Evolutionary conservation across 352 stramenopile genomes (phyloP), one percentile per base, ranked within the genome.

Genomic region (Phytophthora chlamydospora): DNA sequence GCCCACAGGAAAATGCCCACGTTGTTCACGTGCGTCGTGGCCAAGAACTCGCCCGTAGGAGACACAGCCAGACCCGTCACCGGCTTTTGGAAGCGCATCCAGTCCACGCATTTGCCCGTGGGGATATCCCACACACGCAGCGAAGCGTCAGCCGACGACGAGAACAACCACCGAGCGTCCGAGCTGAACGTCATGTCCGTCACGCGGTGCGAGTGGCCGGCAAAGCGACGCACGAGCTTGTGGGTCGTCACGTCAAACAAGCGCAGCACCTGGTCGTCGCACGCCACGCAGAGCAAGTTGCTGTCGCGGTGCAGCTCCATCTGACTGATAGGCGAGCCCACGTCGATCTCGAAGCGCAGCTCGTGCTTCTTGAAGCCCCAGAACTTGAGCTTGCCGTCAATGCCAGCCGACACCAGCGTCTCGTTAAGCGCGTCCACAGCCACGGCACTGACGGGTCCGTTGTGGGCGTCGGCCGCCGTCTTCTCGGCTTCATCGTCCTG

Each of bases 1-100:
- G 93, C 94, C 95, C 95, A 99, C 8, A 99, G 68, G 70, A 89
- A 97, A 61, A 99, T 96, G 16, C 96, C 96, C 3, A 98, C 73
- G 50, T 92, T 85, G 32, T 83, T 82, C 1, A 91, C 80, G 69
- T 98, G 96, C 8, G 90, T 97, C n/a, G 96, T 99, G 32, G 93
- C 92, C 14, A 99, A 62, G 70, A 98, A 98, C 71, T 99, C 96
- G 46, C 95, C 95, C 14, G 96, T 98, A 6, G 96, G 93, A 11
- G 92, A 98, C 31, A 98, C 76, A 0, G 91, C 88, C 31, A 99
- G 61, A 6, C 92, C 92, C 10, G 95, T 98, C 32, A 97, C 75
- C 57, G 91, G 74, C 74, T 92, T 89, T 32, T 93, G 78, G 79
- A 99, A 99, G 48, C 82, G 77, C 70, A 98, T 61, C 93, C 95